Evolutionary conservation across 202 grass and related monocot genomes (phyloP).

Genomic region (Elaeis oleifera): DNA sequence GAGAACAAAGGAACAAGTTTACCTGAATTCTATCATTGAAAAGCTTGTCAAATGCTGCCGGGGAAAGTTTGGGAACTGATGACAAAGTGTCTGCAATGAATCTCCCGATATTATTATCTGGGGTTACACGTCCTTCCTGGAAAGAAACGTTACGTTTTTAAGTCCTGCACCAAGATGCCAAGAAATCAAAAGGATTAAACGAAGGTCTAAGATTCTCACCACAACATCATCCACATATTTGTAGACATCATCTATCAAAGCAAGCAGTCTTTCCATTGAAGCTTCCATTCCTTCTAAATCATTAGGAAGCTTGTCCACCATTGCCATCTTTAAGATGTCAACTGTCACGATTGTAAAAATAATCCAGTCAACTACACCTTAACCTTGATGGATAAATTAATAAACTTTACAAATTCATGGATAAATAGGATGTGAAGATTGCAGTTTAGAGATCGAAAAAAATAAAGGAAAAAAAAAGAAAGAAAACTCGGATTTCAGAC

Average conservation of each 20-base stretch:
- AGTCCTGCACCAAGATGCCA: not conserved
- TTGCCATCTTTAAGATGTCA: constrained; percentile 67
- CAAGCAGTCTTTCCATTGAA: constrained; percentile 63
- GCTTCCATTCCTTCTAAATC: constrained; percentile 93
- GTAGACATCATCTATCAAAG: constrained; percentile 83
- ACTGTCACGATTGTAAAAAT: constrained; percentile 30
- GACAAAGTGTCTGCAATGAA: constrained; percentile 53
- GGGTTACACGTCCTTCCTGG: constrained; percentile 59
- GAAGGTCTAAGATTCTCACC: constrained; percentile 28
- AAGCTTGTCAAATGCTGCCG: constrained; percentile 73
- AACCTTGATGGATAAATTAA: too few relatives aligned
- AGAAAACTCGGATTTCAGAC: too few relatives aligned
- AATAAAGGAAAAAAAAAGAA: too few relatives aligned
- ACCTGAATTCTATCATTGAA: constrained; percentile 95
- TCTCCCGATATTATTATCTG: constrained; percentile 72
- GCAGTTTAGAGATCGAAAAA: too few relatives aligned
- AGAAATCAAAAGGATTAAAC: not conserved
- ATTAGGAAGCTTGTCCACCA: constrained; percentile 80
- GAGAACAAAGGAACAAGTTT: not conserved
- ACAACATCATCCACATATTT: constrained; percentile 94
- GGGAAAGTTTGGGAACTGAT: constrained; percentile 65
- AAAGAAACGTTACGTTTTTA: not conserved
- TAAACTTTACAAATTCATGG: too few relatives aligned
- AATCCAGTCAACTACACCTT: too few relatives aligned
- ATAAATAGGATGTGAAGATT: too few relatives aligned